phyloP scores from a whole-genome alignment of 2,329 filamentous ascomycete species.

The Fusarium sp. region DNA sequence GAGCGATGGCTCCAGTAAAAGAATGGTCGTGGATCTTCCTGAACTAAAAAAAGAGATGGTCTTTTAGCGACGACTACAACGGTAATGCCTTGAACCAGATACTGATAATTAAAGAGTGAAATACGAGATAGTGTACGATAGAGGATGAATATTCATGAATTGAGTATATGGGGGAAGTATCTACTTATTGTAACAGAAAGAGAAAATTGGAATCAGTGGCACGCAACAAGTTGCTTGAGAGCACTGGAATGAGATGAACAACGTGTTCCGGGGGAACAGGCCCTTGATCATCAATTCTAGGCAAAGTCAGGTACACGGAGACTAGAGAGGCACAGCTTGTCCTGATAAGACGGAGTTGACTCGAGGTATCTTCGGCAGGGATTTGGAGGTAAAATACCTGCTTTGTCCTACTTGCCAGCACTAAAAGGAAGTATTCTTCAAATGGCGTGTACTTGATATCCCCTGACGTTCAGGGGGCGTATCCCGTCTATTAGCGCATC shows the following conservation, averaged over 20 bases:
- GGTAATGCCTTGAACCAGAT: conserved; percentile 1
- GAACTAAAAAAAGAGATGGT: conserved; percentile 24
- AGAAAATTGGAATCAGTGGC: conserved; percentile 12
- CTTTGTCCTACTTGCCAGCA: not conserved
- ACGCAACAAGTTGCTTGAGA: conserved; percentile 10
- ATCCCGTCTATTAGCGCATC: conserved; percentile 14
- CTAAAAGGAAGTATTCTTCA: conserved; percentile 10
- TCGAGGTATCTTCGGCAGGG: conserved; percentile 25
- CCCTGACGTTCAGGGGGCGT: conserved; percentile 22
- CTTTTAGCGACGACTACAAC: not conserved
- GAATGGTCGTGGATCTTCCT: conserved; percentile 11
- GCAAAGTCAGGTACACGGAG: conserved; percentile 29
- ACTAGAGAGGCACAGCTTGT: not conserved
- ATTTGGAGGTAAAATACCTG: conserved; percentile 16
- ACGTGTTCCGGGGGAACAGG: conserved; percentile 36
- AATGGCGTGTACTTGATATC: conserved; percentile 1
- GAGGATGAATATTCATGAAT: not conserved
- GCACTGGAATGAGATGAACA: conserved; percentile 39
- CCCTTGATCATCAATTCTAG: conserved; percentile 36
- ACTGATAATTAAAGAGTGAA: not conserved
- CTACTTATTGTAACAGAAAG: not conserved
- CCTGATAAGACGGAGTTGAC: not conserved
- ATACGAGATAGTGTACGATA: not conserved
- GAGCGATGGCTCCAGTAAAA: conserved; percentile 14
- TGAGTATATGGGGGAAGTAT: not conserved